Percentiles rank a stretch among this genome's conserved stretches.
phyloP scores from a whole-genome alignment of 306 rosid species.

The cucumber (Cucumis sativus) region Cucumber_9930_V3 NC_026657.2:30502501-30503000 shows the following conservation, averaged over 20 bases:
- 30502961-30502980: not conserved
- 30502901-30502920: conserved; percentile 12
- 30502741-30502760: not conserved
- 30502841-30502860: not conserved
- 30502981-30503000: not conserved
- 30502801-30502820: not conserved
- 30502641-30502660: conserved; percentile 88
- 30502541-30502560: not conserved
- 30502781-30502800: not conserved
- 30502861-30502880: not conserved
- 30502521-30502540: not conserved
- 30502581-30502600: not conserved
- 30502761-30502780: not conserved
- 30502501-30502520: not conserved
- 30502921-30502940: conserved; percentile 3
- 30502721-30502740: conserved; percentile 57
- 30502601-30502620: conserved; percentile 18
- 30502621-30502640: conserved; percentile 90
- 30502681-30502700: conserved; percentile 88
- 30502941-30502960: not conserved
- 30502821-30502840: not conserved
- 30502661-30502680: conserved; percentile 95
- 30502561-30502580: not conserved
- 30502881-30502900: conserved; percentile 7
- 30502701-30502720: conserved; percentile 68